Evolutionary conservation across 495 filamentous ascomycete species (phyloP).

Genomic region (Pyronema domesticum): DNA sequence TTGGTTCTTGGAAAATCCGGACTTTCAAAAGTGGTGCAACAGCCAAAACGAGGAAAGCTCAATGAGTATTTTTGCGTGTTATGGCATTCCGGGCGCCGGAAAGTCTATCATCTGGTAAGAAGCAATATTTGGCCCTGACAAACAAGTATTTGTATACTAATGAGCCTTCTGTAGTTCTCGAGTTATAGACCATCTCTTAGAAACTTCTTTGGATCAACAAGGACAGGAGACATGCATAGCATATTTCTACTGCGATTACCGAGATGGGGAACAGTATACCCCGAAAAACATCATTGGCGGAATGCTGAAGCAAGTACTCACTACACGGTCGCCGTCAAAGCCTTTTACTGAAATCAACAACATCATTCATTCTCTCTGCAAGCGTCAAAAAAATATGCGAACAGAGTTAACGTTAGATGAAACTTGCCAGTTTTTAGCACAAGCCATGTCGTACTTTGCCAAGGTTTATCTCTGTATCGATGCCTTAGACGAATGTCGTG

Average conservation of each 20-base stretch:
- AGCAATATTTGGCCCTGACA: neutral
- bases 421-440: neutral
- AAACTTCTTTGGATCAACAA: neutral
- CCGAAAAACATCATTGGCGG: neutral
- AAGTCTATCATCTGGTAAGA: neutral
- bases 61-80: neutral
- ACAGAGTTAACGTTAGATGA: neutral
- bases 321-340: neutral
- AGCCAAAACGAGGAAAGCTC: neutral
- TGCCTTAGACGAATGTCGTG: too few relatives aligned
- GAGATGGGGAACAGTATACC: neutral
- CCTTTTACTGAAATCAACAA: neutral
- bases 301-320: neutral
- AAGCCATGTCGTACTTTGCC: neutral
- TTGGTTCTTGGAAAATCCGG: neutral
- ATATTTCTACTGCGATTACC: neutral
- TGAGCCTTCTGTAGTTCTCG: neutral
- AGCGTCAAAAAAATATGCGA: too few relatives aligned
- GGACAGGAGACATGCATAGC: neutral
- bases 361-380: too few relatives aligned
- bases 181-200: neutral
- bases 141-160: neutral
- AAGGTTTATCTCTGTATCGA: neutral
- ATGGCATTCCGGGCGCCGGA: neutral
- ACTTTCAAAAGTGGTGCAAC: neutral